Base-by-base conservation (phyloP, 2,329 filamentous ascomycete species). In the Botrytis squamosa region DNA sequence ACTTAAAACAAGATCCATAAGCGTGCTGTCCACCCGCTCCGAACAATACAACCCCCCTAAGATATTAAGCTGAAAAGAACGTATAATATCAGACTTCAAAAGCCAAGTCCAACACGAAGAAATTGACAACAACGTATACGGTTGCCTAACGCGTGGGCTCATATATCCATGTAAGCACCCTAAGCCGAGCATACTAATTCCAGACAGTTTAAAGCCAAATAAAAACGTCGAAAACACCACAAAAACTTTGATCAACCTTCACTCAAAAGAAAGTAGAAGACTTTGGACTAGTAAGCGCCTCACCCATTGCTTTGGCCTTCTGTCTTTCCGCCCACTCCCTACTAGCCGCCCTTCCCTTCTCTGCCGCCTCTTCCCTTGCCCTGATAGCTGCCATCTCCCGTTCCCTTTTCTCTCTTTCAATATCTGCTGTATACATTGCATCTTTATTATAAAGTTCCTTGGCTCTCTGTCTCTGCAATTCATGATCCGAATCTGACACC, bases 291-390 rank as follows among this genome's bases (percentile, higher is more conserved):
- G 78, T 78, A 14, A 76, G 77, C 76, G 76, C 74, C 18, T 80
- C 78, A 59, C 73, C 71, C 18, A 69, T 59, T 44, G 25, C n/a
- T 44, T 77, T 80, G 7, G 75, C 75, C 73, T 76, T 76, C 79
- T 88, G 86, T 81, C 86, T 89, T 79, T 90, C 88, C 18, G 88
- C 88, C 88, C 89, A 91, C 77, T 90, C 87, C 49, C 88, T 85
- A 76, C 88, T 88, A 74, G 87, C 85, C 79, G 85, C 84, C 71
- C 89, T 85, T 71, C 88, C 89, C 78, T 87, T 85, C 81, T 91
- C 88, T 16, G 89, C 89, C 38, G 89, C 89, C 77, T 89, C 84
- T 77, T 89, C 86, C 63, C 89, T 84, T 12, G 89, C 88, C 72
- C 83, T 78, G 78, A 86, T 88, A 22, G 88, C 86, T 55, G 84